Evolutionary conservation across 2,329 filamentous ascomycete species (phyloP).

Genomic region (Paraphoma sp.): DNA sequence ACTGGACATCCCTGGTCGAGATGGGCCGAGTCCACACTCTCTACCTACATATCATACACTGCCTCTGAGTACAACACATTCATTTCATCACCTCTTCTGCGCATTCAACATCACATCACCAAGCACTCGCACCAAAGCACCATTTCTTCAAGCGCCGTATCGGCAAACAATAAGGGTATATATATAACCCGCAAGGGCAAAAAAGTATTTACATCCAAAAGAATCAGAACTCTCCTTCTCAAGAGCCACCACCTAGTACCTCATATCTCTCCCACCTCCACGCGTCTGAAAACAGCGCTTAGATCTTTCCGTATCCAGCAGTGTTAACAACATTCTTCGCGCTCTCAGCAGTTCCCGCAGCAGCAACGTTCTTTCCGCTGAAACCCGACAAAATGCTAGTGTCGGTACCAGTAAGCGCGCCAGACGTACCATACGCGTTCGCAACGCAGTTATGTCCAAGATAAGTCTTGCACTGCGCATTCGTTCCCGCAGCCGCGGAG

Average conservation of each 20-base stretch:
- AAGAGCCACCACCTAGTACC: not conserved
- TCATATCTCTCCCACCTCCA: not conserved
- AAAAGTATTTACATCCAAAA: not conserved
- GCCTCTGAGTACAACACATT: too few relatives aligned
- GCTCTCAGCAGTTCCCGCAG: slow-evolving; percentile 38
- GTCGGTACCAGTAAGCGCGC: slow-evolving; percentile 44
- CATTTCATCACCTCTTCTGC: too few relatives aligned
- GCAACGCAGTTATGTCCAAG: slow-evolving; percentile 60
- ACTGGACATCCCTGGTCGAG: too few relatives aligned
- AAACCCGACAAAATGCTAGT: slow-evolving; percentile 60
- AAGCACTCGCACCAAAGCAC: too few relatives aligned
- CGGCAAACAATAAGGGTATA: not conserved
- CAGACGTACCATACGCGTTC: slow-evolving; percentile 51
- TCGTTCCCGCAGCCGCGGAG: slow-evolving; percentile 25
- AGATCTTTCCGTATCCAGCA: slow-evolving; percentile 34
- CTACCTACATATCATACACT: too few relatives aligned
- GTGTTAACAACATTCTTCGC: slow-evolving; percentile 27
- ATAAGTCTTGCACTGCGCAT: slow-evolving; percentile 49
- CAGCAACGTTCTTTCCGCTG: slow-evolving; percentile 60
- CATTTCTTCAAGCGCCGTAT: too few relatives aligned
- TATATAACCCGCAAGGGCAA: not conserved
- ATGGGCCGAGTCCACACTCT: too few relatives aligned
- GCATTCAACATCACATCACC: too few relatives aligned
- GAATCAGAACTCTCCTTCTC: not conserved
- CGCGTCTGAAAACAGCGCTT: not conserved